These are phyloP conservation scores for Annulohypoxylon stygium DNA, from an alignment of 495 filamentous ascomycete genomes.

Conservation along the genomic window DNA sequence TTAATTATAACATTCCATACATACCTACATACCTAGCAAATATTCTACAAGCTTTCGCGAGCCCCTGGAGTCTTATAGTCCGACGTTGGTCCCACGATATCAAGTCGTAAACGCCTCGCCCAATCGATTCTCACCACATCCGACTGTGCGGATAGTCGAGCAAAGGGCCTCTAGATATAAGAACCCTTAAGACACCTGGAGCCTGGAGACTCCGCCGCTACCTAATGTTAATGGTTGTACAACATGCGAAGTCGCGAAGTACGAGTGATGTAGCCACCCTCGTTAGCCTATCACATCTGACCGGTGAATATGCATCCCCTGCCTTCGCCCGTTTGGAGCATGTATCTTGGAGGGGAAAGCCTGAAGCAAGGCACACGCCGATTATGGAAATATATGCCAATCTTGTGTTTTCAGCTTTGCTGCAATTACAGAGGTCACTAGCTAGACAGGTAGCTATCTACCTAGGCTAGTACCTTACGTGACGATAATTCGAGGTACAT, in stretches of 20 bases:
- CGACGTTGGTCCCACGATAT: neutral
- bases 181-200: neutral
- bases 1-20: neutral
- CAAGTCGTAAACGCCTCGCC: neutral
- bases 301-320: slow-evolving; percentile 22
- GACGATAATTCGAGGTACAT: too few relatives aligned
- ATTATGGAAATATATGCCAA: slow-evolving; percentile 2
- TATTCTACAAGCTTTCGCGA: slow-evolving; percentile 15
- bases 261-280: slow-evolving; percentile 39
- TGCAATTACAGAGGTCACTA: neutral
- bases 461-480: too few relatives aligned
- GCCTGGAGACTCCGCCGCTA: slow-evolving; percentile 1
- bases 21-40: neutral
- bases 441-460: neutral
- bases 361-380: slow-evolving; percentile 21
- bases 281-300: slow-evolving; percentile 29
- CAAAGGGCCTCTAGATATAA: neutral
- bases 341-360: slow-evolving; percentile 21
- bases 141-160: neutral
- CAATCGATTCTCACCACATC: neutral
- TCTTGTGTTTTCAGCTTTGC: neutral
- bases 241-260: slow-evolving; percentile 21
- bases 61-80: slow-evolving; percentile 10
- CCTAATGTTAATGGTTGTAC: slow-evolving; percentile 10
- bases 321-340: slow-evolving; percentile 23